Base-by-base conservation (phyloP, 2,329 filamentous ascomycete genomes). In the Nemania sp. region DNA sequence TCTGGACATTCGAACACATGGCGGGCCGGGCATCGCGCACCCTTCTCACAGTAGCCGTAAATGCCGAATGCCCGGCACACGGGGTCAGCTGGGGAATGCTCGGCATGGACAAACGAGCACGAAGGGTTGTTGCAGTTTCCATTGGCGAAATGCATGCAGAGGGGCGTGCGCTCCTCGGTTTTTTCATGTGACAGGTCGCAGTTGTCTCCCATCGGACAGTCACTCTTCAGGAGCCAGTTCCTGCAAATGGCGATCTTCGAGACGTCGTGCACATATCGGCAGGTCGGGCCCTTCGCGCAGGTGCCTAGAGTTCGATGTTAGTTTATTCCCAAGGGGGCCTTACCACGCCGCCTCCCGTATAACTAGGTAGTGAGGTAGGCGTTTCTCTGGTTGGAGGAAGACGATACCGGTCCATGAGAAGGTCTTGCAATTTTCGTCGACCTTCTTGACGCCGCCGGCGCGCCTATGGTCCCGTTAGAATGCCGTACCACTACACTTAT, bases 1-100 rank as follows among this genome's bases (percentile, higher is more conserved):
- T 96, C 89, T 59, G 94, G 93, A 73, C 94, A 97, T 73, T 97
- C 93, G 74, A 88, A 88, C 53, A 93, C 88, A 76, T 99, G 94
- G 57, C 91, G 88, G 60, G 94, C 85, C 56, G 83, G 74, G 73
- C 94, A 97, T 50, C 79, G 74, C 51, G 81, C 80, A 56, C 93
- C 94, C 70, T 89, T 89, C 57, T 89, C 86, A 76, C 94, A 97
- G 73, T 91, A 97, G 48, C 94, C 93, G 67, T 92, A 82, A 49
- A 86, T 83, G 23, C 90, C 93, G 77, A 99, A 97, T 17, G 83
- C 75, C 64, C 86, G 83, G 75, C 94, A 99, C 42, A 97, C 90
- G 24, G 82, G 85, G 45, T 92, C 90, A 68, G 81, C 80, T 61
- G 89, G 83, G 61, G 88, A 86, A 64, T 94, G 85, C 69, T 85